Base-by-base conservation (phyloP, 148 eudicot genomes). In the Salicornia ramosissima region DNA sequence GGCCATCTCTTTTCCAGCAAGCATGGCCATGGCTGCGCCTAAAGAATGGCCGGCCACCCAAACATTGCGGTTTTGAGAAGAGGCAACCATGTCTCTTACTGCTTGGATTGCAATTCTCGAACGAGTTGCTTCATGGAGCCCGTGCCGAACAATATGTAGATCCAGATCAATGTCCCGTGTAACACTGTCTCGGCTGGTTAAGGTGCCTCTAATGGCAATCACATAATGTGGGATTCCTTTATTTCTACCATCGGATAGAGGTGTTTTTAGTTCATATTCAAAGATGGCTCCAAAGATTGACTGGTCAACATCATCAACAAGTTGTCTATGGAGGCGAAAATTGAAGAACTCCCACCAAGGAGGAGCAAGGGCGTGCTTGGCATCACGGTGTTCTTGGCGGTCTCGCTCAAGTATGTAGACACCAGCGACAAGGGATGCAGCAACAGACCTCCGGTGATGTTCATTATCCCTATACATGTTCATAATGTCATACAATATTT, bases 1-100 rank as follows among this genome's bases (percentile, higher is more conserved):
- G 0, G 95, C 98, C 89, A 88, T 88, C 63, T 81, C 88, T 75
- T 88, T 94, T 1, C 98, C 98, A n/a, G 87, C 83, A 30, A 88
- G 89, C 79, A 90, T 76, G 30, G 86, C 92, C 87, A 94, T 86
- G 70, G 97, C 92, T 26, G 98, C 86, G 63, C 98, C 98, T 9
- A 94, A 72, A 33, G 98, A 94, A 68, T 87, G 94, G n/a, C 98
- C 98, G 18, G 96, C 75, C 73, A 90, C 43, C 95, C 96, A 93
- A 12, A 90, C 65, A 26, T 74, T 80, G 33, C 70, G 67, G 30
- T 78, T 75, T 65, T 91, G 89, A 61, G 80, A 80, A 15, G 83
- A 69, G 39, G 96, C 96, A 51, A 90, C 96, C 26, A 71, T 52
- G 47, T 86, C 79, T 28, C 96, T 76, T 15, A 88, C 90, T 5